Base-by-base conservation (phyloP, 2,329 filamentous ascomycete species). In the Ophiosphaerella herpotricha region DNA sequence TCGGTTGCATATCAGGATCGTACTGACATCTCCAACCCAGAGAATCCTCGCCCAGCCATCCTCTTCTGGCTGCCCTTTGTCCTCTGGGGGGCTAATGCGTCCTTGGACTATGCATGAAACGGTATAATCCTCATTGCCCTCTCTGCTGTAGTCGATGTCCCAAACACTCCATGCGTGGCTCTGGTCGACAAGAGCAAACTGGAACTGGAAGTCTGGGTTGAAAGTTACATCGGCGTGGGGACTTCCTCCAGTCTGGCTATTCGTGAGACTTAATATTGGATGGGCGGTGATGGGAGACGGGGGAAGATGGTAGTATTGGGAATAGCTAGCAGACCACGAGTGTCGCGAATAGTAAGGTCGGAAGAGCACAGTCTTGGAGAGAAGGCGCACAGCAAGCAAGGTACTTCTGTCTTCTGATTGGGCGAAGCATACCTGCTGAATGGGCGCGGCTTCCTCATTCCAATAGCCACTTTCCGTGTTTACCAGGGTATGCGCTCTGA, bases 121-220 rank as follows among this genome's bases (percentile, higher is more conserved):
- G 11, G 51, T 54, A 64, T 75, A 46, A 74, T 75, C 11, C 61
- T 53, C 46, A 34, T 48, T 3, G 18, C 18, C 49, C 47, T 56
- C 66, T 16, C 57, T 53, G 8, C 48, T 48, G 36, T 61, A 58
- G 23, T 66, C 57, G 21, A 88, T 73, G 52, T 88, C 79, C 85
- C 86, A 90, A 4, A 90, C 70, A 37, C 77, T 85, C 89, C 88
- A 92, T 49, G 75, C 77, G 1, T 87, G 88, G 31, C 74, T 74
- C 43, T 83, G 77, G 60, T 91, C 86, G 14, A 91, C 76, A 23
- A 91, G 76, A 13, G 80, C 85, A 44, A 91, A 73, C 60, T 88
- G 85, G 1, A 83, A 80, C 13, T 77, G 73, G 50, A 78, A 82
- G 67, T 74, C 82, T 0, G 86, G 82, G 55, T 86, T 87, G 66